phyloP scores from a whole-genome alignment of 2,329 filamentous ascomycete genomes.

The Coniochaeta ligniaria region DNA sequence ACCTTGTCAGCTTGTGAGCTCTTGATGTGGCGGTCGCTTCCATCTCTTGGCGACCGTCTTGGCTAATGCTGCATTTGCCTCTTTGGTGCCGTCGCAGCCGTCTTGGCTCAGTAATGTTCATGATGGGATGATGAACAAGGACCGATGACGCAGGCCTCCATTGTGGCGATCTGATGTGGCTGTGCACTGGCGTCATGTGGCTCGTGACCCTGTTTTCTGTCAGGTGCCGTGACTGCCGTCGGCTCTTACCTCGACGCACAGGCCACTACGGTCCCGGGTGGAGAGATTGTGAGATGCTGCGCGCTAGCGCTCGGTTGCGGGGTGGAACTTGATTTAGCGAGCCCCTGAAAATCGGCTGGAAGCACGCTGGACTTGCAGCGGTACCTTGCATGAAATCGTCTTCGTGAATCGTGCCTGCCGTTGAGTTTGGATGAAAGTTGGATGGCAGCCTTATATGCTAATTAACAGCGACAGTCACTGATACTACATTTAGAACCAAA shows the following conservation, averaged over 20 bases:
- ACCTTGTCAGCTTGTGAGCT: not conserved
- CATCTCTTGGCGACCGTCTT: no score
- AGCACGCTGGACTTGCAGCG: not conserved
- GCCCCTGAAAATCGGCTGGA: not conserved
- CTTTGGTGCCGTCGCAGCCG: not conserved
- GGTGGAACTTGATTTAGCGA: not conserved
- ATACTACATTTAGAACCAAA: not conserved
- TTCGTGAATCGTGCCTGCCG: not conserved
- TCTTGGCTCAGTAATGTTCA: no score
- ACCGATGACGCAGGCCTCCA: not conserved
- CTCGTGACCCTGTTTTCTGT: not conserved
- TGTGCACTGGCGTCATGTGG: not conserved
- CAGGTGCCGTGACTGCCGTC: not conserved
- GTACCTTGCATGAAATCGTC: not conserved
- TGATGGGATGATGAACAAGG: no score
- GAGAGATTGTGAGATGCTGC: not conserved
- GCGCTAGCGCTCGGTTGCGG: not conserved
- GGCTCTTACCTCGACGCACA: not conserved
- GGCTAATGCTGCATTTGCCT: no score
- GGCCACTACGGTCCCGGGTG: not conserved
- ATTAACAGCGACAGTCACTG: no score
- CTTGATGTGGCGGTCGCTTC: not conserved
- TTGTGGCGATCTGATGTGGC: not conserved
- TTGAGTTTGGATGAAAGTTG: not conserved
- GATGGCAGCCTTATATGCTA: no score